Evolutionary conservation across 495 filamentous ascomycete genomes (phyloP).

Genomic region (Talaromyces wortmannii): DNA sequence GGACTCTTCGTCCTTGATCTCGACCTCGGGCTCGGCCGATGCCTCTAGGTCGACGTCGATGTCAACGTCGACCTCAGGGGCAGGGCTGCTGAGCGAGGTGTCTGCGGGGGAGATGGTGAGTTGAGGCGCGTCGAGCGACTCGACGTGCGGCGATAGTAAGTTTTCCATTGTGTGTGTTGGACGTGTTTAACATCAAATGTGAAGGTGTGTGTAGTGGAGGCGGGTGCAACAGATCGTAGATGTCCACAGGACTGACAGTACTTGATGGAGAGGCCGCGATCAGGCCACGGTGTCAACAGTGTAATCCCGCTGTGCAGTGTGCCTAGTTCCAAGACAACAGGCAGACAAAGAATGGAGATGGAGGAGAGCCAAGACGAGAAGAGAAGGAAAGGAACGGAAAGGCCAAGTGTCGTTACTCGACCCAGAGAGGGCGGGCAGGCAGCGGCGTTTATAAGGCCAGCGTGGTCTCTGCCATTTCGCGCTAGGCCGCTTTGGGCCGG

Average conservation of each 20-base stretch:
- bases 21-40: slow-evolving; percentile 7
- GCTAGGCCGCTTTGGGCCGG: background rate
- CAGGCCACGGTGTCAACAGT: slow-evolving; percentile 5
- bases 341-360: too few species aligned
- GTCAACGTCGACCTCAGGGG: background rate
- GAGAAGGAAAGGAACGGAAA: slow-evolving; percentile 11
- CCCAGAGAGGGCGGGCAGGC: slow-evolving; percentile 4
- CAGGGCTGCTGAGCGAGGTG: slow-evolving; percentile 25
- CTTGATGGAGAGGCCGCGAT: background rate
- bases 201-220: background rate
- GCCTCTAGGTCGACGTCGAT: background rate
- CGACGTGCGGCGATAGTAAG: slow-evolving; percentile 22
- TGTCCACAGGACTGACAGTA: background rate
- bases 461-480: slow-evolving; percentile 21
- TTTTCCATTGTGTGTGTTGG: slow-evolving; percentile 25
- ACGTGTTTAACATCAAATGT: background rate
- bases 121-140: slow-evolving; percentile 27
- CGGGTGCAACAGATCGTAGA: slow-evolving; percentile 2
- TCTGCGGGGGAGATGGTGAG: slow-evolving; percentile 46
- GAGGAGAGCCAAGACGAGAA: slow-evolving; percentile 1
- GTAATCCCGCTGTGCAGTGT: background rate
- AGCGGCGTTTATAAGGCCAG: slow-evolving; percentile 37
- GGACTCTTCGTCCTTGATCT: slow-evolving; percentile 17
- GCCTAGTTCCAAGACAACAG: background rate
- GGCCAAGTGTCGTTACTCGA: slow-evolving; percentile 24